Evolutionary conservation across 2,329 filamentous ascomycete genomes (phyloP).

Genomic region (Arachnomyces sp.): DNA sequence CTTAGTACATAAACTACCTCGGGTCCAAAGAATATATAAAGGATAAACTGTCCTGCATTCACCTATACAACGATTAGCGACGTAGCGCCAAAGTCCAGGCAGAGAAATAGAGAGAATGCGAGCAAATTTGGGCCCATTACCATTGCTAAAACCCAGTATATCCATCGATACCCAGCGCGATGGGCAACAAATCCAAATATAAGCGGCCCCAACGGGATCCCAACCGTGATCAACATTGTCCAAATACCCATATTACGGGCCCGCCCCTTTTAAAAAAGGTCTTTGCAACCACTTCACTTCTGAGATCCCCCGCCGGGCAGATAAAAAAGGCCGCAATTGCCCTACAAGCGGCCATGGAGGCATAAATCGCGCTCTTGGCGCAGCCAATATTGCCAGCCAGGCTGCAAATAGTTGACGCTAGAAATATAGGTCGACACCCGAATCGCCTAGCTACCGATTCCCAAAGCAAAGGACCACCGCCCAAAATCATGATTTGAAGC

Average conservation of each 20-base stretch:
- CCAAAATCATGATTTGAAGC: conserved; percentile 47
- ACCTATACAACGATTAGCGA: conserved; percentile 28
- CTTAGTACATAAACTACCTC: conserved; percentile 47
- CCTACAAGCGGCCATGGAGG: conserved; percentile 43
- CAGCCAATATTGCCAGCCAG: conserved; percentile 47
- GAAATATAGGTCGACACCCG: conserved; percentile 48
- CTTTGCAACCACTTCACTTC: conserved; percentile 50
- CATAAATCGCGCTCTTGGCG: conserved; percentile 42
- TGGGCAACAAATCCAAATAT: conserved; percentile 40
- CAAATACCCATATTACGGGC: conserved; percentile 51
- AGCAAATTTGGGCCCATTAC: conserved; percentile 25
- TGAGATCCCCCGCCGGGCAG: conserved; percentile 45
- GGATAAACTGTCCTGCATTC: conserved; percentile 48
- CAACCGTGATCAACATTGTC: conserved; percentile 46
- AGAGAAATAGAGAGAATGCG: conserved; percentile 9
- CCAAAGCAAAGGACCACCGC: conserved; percentile 49
- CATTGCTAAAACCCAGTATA: conserved; percentile 51
- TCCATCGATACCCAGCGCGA: conserved; percentile 49
- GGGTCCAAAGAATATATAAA: conserved; percentile 48
- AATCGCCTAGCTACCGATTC: conserved; percentile 46
- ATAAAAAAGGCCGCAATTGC: conserved; percentile 51
- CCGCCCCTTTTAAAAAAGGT: conserved; percentile 50
- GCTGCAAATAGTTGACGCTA: conserved; percentile 42
- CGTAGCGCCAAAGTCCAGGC: conserved; percentile 6
- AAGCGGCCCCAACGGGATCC: conserved; percentile 34